Evolutionary conservation across 345 rosid genomes (phyloP).

Genomic region (Physaria fendleri): DNA sequence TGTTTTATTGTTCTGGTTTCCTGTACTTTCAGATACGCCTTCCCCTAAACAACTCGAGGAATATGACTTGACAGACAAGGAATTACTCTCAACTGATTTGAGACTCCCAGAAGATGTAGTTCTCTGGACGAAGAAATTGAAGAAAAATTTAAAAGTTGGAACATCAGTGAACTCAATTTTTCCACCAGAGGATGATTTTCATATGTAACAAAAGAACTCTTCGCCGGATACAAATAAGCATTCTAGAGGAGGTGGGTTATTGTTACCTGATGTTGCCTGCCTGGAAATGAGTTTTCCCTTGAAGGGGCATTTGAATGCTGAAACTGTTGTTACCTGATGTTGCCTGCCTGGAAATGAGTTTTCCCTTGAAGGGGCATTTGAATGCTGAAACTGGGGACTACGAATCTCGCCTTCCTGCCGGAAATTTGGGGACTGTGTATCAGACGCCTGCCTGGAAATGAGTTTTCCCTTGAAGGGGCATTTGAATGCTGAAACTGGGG

Average conservation of each 20-base stretch:
- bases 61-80: constrained; percentile 54
- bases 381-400: constrained; percentile 55
- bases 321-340: no score
- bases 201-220: background rate
- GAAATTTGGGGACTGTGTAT: constrained; percentile 61
- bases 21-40: constrained; percentile 40
- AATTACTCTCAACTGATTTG: constrained; percentile 58
- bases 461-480: no score
- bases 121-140: constrained; percentile 48
- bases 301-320: constrained; percentile 41
- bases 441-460: no score
- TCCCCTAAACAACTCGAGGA: constrained; percentile 49
- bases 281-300: constrained; percentile 41
- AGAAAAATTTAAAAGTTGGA: constrained; percentile 19
- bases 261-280: constrained; percentile 31
- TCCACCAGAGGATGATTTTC: background rate
- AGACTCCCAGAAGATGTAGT: constrained; percentile 63
- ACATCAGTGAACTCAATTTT: constrained; percentile 4
- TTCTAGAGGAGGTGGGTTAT: constrained; percentile 1
- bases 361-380: constrained; percentile 38
- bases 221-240: constrained; percentile 9
- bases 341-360: no score
- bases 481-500: constrained; percentile 49
- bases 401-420: constrained; percentile 49
- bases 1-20: constrained; percentile 30